Conservation (phyloP, 306 rosid genomes). For the Begonia peltatifolia region DNA sequence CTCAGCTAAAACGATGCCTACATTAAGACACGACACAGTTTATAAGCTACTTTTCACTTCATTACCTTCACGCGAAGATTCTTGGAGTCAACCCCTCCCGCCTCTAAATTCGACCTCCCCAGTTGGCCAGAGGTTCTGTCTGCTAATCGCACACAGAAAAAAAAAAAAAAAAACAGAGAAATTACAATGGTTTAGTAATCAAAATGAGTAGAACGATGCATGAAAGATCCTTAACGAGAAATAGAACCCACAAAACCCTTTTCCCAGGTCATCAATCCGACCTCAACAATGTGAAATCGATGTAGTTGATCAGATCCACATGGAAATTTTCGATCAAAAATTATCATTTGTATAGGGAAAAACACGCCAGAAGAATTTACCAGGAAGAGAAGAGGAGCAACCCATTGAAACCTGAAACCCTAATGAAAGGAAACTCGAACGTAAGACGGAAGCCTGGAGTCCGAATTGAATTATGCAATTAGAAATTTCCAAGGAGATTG, state of each 20-base stretch:
- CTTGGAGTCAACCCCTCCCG: slow-evolving; percentile 69
- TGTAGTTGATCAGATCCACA: too few species aligned
- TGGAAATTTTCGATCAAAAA: not conserved
- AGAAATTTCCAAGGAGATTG: too few species aligned
- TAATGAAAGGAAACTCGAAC: too few species aligned
- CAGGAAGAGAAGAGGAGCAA: slow-evolving; percentile 67
- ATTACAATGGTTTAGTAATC: not conserved
- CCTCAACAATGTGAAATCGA: not conserved
- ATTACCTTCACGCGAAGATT: slow-evolving; percentile 86
- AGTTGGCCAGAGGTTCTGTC: slow-evolving; percentile 53
- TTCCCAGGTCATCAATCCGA: not conserved
- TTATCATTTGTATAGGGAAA: not conserved
- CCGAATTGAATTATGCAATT: too few species aligned
- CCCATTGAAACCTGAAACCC: slow-evolving; percentile 27
- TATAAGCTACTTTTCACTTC: not conserved
- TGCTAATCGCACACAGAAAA: slow-evolving; percentile 26
- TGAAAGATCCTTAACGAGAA: not conserved
- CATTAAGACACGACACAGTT: too few species aligned
- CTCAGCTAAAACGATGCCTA: too few species aligned
- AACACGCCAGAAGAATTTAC: slow-evolving; percentile 15
- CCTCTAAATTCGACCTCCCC: slow-evolving; percentile 44
- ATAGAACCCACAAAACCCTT: not conserved
- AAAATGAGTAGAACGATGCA: not conserved
- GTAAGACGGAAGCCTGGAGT: too few species aligned
- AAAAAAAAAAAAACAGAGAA: slow-evolving; percentile 1